Evolutionary conservation across 2,329 filamentous ascomycete genomes (phyloP), one percentile per base, ranked within the genome.

Genomic region (Penicillium sp.): DNA sequence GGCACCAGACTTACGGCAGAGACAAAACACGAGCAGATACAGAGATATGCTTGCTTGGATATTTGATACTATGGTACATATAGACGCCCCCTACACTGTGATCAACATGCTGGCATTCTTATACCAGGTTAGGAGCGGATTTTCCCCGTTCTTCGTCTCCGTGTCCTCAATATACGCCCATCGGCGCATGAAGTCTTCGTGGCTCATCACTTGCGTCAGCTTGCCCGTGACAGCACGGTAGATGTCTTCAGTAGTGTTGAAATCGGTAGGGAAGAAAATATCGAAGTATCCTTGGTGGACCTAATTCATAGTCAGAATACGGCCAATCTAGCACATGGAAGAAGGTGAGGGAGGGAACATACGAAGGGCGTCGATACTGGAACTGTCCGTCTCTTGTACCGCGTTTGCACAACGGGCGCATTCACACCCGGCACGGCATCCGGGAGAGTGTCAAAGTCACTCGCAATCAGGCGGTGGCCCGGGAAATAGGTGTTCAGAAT

Each of bases 281-380:
- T 98, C 94, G 66, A 98, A 98, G 71, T 95, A 97, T 39, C 93
- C 94, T 73, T 98, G 94, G 68, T 97, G 90, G 42, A 96, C 88
- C 88, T 94, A 19, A n/a, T 31, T 17, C 33, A 28, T n/a, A n/a
- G n/a, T n/a, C n/a, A n/a, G n/a, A n/a, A n/a, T n/a, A n/a, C n/a
- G n/a, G n/a, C n/a, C n/a, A n/a, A n/a, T n/a, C n/a, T n/a, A n/a
- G n/a, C n/a, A n/a, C n/a, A n/a, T n/a, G n/a, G n/a, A n/a, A n/a
- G n/a, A n/a, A n/a, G n/a, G n/a, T n/a, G n/a, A n/a, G n/a, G n/a
- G n/a, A n/a, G n/a, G n/a, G n/a, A 24, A 72, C 84, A 71, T 75
- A 95, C 93, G 66, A 95, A 79, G 47, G 91, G 89, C 4, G 93
- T 98, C 4, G 82, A 78, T 12, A 98, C 93, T 34, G 90, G 87